phyloP scores from a whole-genome alignment of 176 grass and related monocot genomes.

The Raddia guianensis region DNA sequence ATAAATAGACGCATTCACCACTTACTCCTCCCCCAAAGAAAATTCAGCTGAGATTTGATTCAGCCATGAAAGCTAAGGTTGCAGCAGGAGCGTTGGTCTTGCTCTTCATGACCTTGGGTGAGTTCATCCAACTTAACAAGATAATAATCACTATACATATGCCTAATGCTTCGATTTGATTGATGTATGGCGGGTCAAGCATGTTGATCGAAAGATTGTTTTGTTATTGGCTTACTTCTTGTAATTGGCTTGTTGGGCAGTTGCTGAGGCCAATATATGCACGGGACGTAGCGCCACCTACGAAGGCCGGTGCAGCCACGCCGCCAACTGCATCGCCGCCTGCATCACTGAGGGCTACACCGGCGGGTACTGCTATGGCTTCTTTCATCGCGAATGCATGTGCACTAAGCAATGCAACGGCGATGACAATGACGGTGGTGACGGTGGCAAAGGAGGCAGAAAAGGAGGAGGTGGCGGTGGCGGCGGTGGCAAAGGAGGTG shows the following conservation, averaged over 20 bases:
- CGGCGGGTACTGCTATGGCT: neutral
- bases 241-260: neutral
- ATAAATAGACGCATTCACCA: no score
- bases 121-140: neutral
- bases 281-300: neutral
- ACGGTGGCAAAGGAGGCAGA: no score
- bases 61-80: conserved; percentile 3
- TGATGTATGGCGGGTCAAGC: neutral
- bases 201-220: neutral
- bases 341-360: neutral
- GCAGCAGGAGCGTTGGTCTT: neutral
- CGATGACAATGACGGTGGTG: no score
- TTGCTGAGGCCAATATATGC: neutral
- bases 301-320: neutral
- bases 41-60: no score
- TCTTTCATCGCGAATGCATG: neutral
- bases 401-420: neutral
- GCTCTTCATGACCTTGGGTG: conserved; percentile 19
- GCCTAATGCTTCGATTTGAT: neutral
- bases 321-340: neutral
- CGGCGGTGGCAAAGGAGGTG: no score
- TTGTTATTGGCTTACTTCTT: neutral
- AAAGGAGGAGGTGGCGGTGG: no score
- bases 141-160: neutral
- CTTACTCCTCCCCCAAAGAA: no score